Percentiles rank a stretch among this genome's conserved stretches.
phyloP scores from a whole-genome alignment of 2,329 filamentous ascomycete genomes.

The Fusarium pilosicola region DNA sequence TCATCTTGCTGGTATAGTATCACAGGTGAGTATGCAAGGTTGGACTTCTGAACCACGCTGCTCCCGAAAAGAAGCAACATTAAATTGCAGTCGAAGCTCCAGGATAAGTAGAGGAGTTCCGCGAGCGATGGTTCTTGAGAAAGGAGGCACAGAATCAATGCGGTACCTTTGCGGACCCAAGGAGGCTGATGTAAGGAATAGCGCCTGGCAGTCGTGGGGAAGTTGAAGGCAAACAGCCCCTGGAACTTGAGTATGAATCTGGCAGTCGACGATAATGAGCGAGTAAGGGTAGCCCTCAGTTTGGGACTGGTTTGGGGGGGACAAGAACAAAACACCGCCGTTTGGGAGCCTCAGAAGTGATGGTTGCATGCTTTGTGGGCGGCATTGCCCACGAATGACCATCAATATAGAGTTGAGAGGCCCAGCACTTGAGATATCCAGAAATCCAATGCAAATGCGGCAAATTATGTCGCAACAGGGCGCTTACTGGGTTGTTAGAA shows the following conservation, averaged over 20 bases:
- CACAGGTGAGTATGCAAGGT: neutral
- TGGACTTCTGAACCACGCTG: neutral
- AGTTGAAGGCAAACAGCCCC: neutral
- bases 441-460: neutral
- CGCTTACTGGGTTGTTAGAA: neutral
- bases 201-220: neutral
- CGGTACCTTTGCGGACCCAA: neutral
- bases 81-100: neutral
- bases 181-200: neutral
- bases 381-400: neutral
- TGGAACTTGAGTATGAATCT: neutral
- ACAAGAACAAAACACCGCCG: neutral
- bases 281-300: neutral
- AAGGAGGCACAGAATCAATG: neutral
- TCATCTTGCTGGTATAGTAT: neutral
- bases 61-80: neutral
- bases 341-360: neutral
- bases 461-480: neutral
- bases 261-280: neutral
- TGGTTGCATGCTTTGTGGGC: neutral
- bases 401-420: neutral
- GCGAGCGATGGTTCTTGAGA: neutral
- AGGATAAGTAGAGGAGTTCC: neutral
- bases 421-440: neutral
- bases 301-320: neutral